Conservation (phyloP, 1,139 yeast genomes). For the Kluyveromyces sp. region DNA sequence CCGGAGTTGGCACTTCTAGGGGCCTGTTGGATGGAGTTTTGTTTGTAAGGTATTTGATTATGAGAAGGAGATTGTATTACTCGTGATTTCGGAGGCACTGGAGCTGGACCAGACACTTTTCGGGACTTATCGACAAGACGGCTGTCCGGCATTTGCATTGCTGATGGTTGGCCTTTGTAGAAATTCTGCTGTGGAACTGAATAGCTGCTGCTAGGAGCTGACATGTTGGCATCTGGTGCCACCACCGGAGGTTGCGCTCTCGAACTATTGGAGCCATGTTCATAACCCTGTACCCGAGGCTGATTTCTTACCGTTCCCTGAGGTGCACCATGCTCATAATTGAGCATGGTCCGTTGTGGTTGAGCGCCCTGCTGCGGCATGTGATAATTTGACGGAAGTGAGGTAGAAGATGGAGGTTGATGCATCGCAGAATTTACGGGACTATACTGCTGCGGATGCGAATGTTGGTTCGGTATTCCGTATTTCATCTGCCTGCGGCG, state of each 20-base stretch:
- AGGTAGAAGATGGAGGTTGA: conserved; percentile 1
- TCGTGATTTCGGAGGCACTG: background rate
- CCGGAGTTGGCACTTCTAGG: background rate
- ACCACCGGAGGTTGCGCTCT: conserved; percentile 5
- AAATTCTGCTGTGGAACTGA: background rate
- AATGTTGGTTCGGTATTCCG: conserved; percentile 9
- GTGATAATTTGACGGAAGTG: background rate
- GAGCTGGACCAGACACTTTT: background rate
- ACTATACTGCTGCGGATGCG: conserved; percentile 2
- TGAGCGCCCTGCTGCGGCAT: conserved; percentile 1
- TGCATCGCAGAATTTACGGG: conserved; percentile 1
- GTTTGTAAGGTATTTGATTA: background rate
- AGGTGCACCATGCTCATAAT: background rate
- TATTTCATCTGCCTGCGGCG: conserved; percentile 18
- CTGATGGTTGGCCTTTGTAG: background rate
- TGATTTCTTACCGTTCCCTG: background rate
- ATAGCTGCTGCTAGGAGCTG: background rate
- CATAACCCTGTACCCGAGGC: conserved; percentile 3
- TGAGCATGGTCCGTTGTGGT: background rate
- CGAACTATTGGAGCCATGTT: background rate
- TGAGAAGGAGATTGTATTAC: background rate
- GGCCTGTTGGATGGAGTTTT: background rate
- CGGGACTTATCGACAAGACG: background rate
- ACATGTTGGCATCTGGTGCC: background rate
- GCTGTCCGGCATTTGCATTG: background rate